phyloP scores from a whole-genome alignment of 139 green algal genomes.

The Micractinium conductrix region DNA sequence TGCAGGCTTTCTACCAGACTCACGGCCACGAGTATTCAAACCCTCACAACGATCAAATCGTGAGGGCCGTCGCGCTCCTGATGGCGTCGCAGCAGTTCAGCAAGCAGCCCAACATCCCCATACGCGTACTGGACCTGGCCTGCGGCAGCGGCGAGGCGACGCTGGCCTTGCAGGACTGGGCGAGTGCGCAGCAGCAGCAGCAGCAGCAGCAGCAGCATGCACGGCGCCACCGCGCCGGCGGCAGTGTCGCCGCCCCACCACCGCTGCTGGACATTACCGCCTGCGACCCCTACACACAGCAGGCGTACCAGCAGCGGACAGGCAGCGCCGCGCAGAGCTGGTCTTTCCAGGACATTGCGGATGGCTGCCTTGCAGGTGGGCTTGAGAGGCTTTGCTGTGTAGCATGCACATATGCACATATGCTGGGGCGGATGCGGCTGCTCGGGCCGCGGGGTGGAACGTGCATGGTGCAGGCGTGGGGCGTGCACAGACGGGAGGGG shows the following conservation, averaged over 20 bases:
- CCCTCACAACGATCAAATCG: constrained; percentile 8
- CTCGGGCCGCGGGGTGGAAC: too few relatives aligned
- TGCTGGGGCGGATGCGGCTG: too few relatives aligned
- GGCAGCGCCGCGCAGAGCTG: not conserved
- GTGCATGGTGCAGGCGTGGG: too few relatives aligned
- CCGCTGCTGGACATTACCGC: not conserved
- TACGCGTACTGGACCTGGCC: constrained; percentile 2
- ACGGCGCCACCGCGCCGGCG: too few relatives aligned
- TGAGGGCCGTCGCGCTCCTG: not conserved
- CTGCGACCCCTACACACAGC: constrained; percentile 8
- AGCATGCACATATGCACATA: too few relatives aligned
- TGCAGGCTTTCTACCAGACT: not conserved
- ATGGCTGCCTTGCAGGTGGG: constrained; percentile 15
- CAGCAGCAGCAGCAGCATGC: not conserved
- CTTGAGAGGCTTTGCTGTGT: too few relatives aligned
- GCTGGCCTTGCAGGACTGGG: constrained; percentile 1
- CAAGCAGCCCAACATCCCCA: not conserved
- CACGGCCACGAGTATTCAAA: constrained; percentile 7
- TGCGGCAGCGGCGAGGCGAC: constrained; percentile 19
- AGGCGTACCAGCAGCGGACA: constrained; percentile 6
- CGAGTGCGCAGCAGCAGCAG: not conserved
- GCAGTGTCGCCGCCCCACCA: not conserved
- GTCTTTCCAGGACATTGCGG: constrained; percentile 10
- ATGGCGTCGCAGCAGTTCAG: not conserved
- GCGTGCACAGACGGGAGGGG: too few relatives aligned